A percentile compares a stretch with the other conserved stretches of the same genome.
Evolutionary conservation across 768 basidiomycete genomes (phyloP).

Genomic region (Pulveroboletus sp.): DNA sequence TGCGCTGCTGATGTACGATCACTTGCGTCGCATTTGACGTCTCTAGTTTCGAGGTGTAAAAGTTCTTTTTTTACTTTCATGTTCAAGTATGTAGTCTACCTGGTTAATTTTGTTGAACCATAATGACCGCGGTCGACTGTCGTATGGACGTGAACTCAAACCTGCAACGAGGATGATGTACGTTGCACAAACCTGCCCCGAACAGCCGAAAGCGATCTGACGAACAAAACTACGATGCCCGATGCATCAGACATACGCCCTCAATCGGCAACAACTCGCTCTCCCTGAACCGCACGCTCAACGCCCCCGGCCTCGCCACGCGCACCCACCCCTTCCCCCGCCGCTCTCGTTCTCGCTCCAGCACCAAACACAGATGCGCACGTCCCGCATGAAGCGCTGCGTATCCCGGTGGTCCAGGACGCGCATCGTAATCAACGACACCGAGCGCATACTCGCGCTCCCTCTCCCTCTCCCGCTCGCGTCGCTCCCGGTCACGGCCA

Average conservation of each 20-base stretch:
- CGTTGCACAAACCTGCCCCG: not conserved
- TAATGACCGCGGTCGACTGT: no score
- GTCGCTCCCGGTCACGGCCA: constrained; percentile 4
- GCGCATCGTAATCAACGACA: constrained; percentile 21
- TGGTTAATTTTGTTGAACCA: not conserved
- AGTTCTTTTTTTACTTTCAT: not conserved
- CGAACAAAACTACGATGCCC: not conserved
- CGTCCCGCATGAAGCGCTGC: constrained; percentile 17
- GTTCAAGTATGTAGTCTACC: not conserved
- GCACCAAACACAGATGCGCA: constrained; percentile 19
- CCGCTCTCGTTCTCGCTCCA: constrained; percentile 19
- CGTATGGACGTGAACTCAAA: no score
- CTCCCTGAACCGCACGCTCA: constrained; percentile 22
- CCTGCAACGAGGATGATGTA: no score
- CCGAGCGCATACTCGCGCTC: constrained; percentile 19
- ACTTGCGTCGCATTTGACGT: not conserved
- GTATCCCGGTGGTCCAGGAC: constrained; percentile 18
- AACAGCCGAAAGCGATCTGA: no score
- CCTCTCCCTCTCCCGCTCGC: constrained; percentile 1
- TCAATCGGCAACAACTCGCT: constrained; percentile 19
- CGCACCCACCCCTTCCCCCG: constrained; percentile 19
- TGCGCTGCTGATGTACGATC: not conserved
- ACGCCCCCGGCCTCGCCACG: constrained; percentile 17
- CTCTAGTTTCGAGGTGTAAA: not conserved
- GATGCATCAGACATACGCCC: constrained; percentile 19